Conservation (phyloP, 116 monocot genomes). For the Dioscorea cayenensis region DNA sequence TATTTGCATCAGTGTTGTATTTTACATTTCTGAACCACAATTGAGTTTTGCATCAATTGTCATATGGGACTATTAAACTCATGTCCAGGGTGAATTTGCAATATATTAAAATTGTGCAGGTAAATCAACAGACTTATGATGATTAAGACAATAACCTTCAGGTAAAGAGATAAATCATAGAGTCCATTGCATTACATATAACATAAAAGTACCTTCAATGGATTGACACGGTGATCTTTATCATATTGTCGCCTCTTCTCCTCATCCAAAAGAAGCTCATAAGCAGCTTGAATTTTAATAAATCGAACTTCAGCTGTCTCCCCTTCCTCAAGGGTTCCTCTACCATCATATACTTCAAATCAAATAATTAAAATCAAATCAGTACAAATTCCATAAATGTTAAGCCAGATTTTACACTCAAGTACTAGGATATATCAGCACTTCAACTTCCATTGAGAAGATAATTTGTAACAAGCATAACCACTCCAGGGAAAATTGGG, state of each 20-base stretch:
- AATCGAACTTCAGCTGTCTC: constrained; percentile 96
- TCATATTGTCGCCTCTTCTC: constrained; percentile 69
- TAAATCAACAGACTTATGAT: too few relatives aligned
- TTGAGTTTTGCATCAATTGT: not conserved
- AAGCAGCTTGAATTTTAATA: constrained; percentile 98
- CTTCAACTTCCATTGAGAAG: too few relatives aligned
- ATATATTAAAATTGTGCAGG: not conserved
- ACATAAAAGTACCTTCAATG: constrained; percentile 61
- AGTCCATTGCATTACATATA: not conserved
- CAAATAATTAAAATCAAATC: not conserved
- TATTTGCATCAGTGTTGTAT: not conserved
- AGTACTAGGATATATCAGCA: too few relatives aligned
- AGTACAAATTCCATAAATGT: not conserved
- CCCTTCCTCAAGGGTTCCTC: constrained; percentile 89
- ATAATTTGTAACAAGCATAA: too few relatives aligned
- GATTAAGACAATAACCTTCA: too few relatives aligned
- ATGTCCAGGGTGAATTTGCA: not conserved
- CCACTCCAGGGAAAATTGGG: too few relatives aligned
- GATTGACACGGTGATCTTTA: constrained; percentile 74
- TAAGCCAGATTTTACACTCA: not conserved
- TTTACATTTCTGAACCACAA: not conserved
- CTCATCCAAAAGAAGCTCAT: constrained; percentile 85
- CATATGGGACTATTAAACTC: not conserved
- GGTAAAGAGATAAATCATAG: too few relatives aligned
- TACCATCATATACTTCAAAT: constrained; percentile 83